Evolutionary conservation across 164 flowering plant genomes (phyloP), one percentile per base, ranked within the genome.

Genomic region (Nelumbo lutea): DNA sequence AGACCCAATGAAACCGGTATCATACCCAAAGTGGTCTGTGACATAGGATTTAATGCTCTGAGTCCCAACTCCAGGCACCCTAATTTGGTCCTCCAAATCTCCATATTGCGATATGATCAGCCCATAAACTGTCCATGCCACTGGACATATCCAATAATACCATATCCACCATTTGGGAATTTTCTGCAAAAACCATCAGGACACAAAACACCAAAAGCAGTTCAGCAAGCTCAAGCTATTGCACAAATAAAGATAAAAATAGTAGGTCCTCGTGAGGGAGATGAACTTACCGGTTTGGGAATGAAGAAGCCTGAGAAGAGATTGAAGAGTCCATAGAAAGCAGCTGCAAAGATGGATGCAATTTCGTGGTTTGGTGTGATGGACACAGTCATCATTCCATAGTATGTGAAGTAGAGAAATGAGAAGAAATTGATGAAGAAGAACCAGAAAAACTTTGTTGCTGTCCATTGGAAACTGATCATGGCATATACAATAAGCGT

Each of bases 81-180:
- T 6, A 61, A 91, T 85, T 15, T 58, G 45, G 1, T 75, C 73
- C 27, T 60, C 71, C 1, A 85, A 42, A 65, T 91, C 97, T 27
- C 96, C 89, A 66, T 89, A 91, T 40, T 90, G 97, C 6, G 96
- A 84, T 5, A 86, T 79, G 5, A 90, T 89, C 63, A 86, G 47
- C 64, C 97, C 96, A 51, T 89, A 91, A 4, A 91, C 91, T 38
- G 97, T 91, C 96, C 96, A 91, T 13, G 97, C 90, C 39, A 91
- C 77, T 0, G 97, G 96, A 83, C 96, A 90, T 6, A 90, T 83
- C 93, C 92, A 91, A 68, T 90, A 91, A 61, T 91, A 91, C 97
- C 97, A 91, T 38, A 90, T 56, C 97, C 97, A 91, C 93, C 93
- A 91, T 76, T 87, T 90, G 42, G 97, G 97, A 66, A 91, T 88